These are phyloP conservation scores for Cyclostephanos tholiformis DNA, from an alignment of 108 stramenopile species.

Conservation along the genomic window DNA sequence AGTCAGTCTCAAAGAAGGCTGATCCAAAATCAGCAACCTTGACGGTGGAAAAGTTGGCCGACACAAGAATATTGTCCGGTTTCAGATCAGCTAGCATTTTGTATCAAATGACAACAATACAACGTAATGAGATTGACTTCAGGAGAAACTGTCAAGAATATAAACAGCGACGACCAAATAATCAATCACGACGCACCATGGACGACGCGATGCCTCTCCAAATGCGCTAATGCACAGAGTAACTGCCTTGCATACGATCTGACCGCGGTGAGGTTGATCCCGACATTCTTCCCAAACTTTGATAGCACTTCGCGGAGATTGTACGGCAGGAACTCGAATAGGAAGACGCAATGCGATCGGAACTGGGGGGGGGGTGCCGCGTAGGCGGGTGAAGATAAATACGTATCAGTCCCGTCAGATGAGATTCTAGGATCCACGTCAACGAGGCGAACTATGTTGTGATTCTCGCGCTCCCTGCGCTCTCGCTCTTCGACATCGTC, in stretches of 20 bases:
- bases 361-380: conserved; percentile 59
- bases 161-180: conserved; percentile 1
- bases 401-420: conserved; percentile 14
- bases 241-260: conserved; percentile 91
- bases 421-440: conserved; percentile 48
- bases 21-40: conserved; percentile 95
- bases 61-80: conserved; percentile 98
- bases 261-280: conserved; percentile 90
- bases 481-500: conserved; percentile 51
- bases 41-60: conserved; percentile 76
- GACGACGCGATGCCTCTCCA: conserved; percentile 84
- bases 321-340: conserved; percentile 84
- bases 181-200: conserved; percentile 56
- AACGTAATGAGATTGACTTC: neutral
- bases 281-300: conserved; percentile 93
- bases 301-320: conserved; percentile 89
- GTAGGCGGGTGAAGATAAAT: conserved; percentile 30
- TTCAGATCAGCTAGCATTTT: conserved; percentile 87
- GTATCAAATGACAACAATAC: neutral
- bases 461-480: conserved; percentile 48
- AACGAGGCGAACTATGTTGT: conserved; percentile 71
- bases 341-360: conserved; percentile 77
- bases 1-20: conserved; percentile 86
- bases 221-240: conserved; percentile 83
- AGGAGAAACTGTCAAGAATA: neutral